Base-by-base conservation (phyloP, 768 basidiomycete species). In the Lyophyllum semitale region DNA sequence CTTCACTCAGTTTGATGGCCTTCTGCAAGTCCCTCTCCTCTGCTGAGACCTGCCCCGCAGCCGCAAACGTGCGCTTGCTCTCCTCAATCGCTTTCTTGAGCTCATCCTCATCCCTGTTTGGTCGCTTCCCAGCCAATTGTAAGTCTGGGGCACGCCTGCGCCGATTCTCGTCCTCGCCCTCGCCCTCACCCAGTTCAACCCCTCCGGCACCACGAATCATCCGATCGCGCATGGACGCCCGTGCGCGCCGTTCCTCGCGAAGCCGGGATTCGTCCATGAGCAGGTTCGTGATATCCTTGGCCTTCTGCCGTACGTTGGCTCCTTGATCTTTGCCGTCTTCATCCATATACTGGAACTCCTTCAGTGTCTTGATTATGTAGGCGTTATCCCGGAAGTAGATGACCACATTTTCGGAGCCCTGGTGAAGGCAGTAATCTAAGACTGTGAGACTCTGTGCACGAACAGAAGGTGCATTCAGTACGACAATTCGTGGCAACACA, bases 341-440 rank as follows among this genome's bases (percentile, higher is more conserved):
- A 71, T 98, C 97, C 53, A 96, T 71, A 67, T 87, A 97, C 63
- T 98, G 96, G 73, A 99, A 99, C 71, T 99, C 97, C 71, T 98
- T 96, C 57, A 99, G 84, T 1, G 96, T 98, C 79, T 98, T 98
- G 84, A 99, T 87, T 69, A 98, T 84, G 73, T 98, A 99, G 57
- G 97, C 73, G 68, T 99, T 98, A 70, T 99, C 95, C 44, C 86
- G 87, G 80, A 98, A 98, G 76, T 99, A 99, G 66, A 97, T 91
- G 57, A 98, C 94, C 20, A 98, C 95, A 69, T 99, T 98, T 73
- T 98, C 97, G 1, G 93, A 95, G 37, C 97, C 97, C 56, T 94
- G 90, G 66, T 98, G 96, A 25, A 99, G 83, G 53, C 90, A 87
- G 67, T 99, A 98, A 72, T 98, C 97, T 33, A 99, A 84, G 4